Evolutionary conservation across 2,329 filamentous ascomycete species (phyloP).

Genomic region (Stachybotrys echinatus): DNA sequence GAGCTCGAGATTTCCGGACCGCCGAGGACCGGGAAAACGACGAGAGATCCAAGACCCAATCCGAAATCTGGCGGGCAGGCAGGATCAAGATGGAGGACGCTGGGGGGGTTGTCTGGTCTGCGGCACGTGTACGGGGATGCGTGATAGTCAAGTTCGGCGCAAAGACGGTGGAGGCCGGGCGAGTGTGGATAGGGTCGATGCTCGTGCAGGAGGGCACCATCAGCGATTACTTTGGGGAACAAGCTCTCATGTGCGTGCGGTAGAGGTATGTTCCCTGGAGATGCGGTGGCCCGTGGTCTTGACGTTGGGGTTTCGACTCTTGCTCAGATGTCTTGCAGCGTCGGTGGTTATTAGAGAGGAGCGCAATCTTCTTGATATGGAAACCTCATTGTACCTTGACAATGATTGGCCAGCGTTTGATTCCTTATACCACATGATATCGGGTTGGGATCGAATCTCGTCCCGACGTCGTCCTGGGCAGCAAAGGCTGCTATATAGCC

Average conservation of each 20-base stretch:
- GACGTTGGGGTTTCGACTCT: no score
- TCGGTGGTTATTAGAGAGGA: no score
- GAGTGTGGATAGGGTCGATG: slow-evolving; percentile 74
- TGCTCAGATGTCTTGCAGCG: no score
- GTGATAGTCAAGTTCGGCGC: slow-evolving; percentile 90
- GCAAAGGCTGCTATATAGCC: no score
- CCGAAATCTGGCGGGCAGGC: slow-evolving; percentile 47
- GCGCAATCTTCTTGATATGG: no score
- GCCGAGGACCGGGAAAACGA: slow-evolving; percentile 40
- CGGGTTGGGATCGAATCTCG: no score
- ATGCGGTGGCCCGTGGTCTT: not conserved
- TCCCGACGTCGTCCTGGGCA: no score
- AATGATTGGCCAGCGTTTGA: no score
- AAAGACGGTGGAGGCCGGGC: slow-evolving; percentile 71
- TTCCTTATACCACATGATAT: no score
- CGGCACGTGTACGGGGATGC: slow-evolving; percentile 73
- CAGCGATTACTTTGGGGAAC: slow-evolving; percentile 66
- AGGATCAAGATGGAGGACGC: slow-evolving; percentile 54
- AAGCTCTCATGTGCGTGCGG: slow-evolving; percentile 71
- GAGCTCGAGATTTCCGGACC: slow-evolving; percentile 69
- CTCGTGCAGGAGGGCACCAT: slow-evolving; percentile 70
- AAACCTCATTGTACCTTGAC: no score
- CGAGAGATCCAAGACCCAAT: slow-evolving; percentile 28
- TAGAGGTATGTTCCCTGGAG: slow-evolving; percentile 17
- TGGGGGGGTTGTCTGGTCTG: slow-evolving; percentile 71